Base-by-base conservation (phyloP, 2,329 filamentous ascomycete species). In the Hyphodiscus sp. region DNA sequence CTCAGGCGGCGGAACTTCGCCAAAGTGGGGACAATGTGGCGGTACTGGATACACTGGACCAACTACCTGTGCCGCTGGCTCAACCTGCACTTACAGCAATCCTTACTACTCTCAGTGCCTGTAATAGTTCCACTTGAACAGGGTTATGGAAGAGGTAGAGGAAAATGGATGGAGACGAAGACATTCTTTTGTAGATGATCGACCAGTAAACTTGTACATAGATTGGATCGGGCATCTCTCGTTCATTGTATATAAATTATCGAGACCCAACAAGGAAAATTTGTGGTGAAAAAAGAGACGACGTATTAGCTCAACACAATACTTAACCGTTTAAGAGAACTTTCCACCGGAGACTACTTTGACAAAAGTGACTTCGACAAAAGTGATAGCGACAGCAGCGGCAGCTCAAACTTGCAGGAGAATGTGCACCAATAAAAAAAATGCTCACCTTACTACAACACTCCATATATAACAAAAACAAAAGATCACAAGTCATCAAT, bases 21-120 rank as follows among this genome's bases (percentile, higher is more conserved):
- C 20, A 18, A 57, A 47, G 23, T 65, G 48, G 16, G 49, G 41
- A 29, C 60, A 65, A 41, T 65, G 63, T 46, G 63, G 61, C 41
- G 62, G 62, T 49, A 50, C 46, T 33, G 50, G 50, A 4, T 63
- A 55, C 20, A 49, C 50, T 15, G 62, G 63, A 16, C 20, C 51
- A 8, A 63, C 57, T 6, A 20, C 5, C n/a, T 65, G 61, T 29
- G 46, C 29, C 10, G 38, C 26, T 16, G 43, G 52, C 5, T 57
- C 13, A n/a, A 51, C 45, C n/a, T 63, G 63, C 53, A 57, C 48
- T 9, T 20, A 44, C 20, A 38, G 55, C 47, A 63, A 63, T 47
- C n/a, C 41, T 13, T 61, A 58, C 50, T 62, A 58, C 55, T 59
- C 42, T 13, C 59, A 61, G 52, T 59, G 57, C 45, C 16, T 57